These are phyloP conservation scores for Beauveria caledonica DNA, from an alignment of 2,329 filamentous ascomycete species.

Conservation along the genomic window DNA sequence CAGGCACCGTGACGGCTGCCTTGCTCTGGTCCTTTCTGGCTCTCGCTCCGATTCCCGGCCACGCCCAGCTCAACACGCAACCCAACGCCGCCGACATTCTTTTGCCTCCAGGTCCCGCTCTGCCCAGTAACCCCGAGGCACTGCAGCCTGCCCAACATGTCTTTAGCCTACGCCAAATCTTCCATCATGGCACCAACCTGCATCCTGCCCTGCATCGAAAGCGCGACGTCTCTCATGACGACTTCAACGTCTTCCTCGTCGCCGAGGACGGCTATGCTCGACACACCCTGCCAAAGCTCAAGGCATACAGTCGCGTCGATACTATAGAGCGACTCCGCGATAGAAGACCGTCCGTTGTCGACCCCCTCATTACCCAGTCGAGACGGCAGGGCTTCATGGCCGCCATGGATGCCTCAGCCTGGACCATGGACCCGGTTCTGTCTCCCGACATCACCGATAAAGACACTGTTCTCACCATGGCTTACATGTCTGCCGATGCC, in stretches of 20 bases:
- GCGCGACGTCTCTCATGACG: slow-evolving; percentile 57
- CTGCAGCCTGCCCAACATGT: slow-evolving; percentile 45
- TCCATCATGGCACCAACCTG: slow-evolving; percentile 78
- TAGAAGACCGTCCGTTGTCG: slow-evolving; percentile 65
- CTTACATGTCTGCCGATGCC: slow-evolving; percentile 81
- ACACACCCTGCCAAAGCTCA: slow-evolving; percentile 44
- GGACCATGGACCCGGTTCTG: slow-evolving; percentile 71
- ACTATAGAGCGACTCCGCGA: slow-evolving; percentile 77
- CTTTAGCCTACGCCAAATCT: slow-evolving; percentile 77
- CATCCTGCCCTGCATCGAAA: slow-evolving; percentile 71
- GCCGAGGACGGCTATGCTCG: slow-evolving; percentile 49
- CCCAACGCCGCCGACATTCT: slow-evolving; percentile 32
- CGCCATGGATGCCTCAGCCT: slow-evolving; percentile 60
- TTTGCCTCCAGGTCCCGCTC: slow-evolving; percentile 31
- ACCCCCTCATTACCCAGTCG: slow-evolving; percentile 67
- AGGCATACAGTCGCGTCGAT: slow-evolving; percentile 54
- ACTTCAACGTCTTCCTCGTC: slow-evolving; percentile 48
- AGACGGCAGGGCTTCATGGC: slow-evolving; percentile 59
- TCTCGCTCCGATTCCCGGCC: slow-evolving; percentile 35
- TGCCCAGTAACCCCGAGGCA: slow-evolving; percentile 34
- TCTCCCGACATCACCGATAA: slow-evolving; percentile 82
- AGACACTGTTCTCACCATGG: slow-evolving; percentile 73
- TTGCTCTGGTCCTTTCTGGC: slow-evolving; percentile 61
- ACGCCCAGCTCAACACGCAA: slow-evolving; percentile 14
- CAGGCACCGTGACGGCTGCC: slow-evolving; percentile 53